Percentiles rank a stretch among this genome's conserved stretches.
Conservation (phyloP, 257 asterid genomes). For the Scutellaria baicalensis region DNA sequence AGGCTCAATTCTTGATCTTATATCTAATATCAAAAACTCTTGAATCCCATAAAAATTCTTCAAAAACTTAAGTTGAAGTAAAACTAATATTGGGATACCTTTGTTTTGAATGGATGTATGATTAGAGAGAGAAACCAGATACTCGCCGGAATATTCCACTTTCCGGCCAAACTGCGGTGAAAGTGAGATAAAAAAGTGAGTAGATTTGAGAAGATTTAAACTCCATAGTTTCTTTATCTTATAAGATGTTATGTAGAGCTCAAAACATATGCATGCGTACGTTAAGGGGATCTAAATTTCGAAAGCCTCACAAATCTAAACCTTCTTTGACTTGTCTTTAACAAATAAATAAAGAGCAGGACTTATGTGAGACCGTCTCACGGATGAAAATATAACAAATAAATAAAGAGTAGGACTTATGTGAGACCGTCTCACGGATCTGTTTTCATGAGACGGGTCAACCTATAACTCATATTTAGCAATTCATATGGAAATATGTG, state of each 20-base stretch:
- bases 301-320: constrained; percentile 4
- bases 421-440: too few species aligned
- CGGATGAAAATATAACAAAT: too few species aligned
- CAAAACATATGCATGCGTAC: constrained; percentile 2
- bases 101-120: not conserved
- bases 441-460: too few species aligned
- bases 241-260: not conserved
- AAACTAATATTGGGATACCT: constrained; percentile 3
- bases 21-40: not conserved
- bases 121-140: not conserved
- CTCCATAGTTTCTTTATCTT: constrained; percentile 14
- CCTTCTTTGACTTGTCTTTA: not conserved
- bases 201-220: constrained; percentile 10
- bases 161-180: constrained; percentile 18
- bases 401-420: too few species aligned
- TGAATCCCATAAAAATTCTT: not conserved
- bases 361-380: too few species aligned
- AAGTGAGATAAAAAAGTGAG: constrained; percentile 7
- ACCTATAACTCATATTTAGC: too few species aligned
- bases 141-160: constrained; percentile 16
- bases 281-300: not conserved
- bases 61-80: too few species aligned
- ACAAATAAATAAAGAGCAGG: too few species aligned
- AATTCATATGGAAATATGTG: too few species aligned
- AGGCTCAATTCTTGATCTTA: not conserved